Conservation (phyloP, 2,329 filamentous ascomycete genomes). For the Phialophora verrucosa region DNA sequence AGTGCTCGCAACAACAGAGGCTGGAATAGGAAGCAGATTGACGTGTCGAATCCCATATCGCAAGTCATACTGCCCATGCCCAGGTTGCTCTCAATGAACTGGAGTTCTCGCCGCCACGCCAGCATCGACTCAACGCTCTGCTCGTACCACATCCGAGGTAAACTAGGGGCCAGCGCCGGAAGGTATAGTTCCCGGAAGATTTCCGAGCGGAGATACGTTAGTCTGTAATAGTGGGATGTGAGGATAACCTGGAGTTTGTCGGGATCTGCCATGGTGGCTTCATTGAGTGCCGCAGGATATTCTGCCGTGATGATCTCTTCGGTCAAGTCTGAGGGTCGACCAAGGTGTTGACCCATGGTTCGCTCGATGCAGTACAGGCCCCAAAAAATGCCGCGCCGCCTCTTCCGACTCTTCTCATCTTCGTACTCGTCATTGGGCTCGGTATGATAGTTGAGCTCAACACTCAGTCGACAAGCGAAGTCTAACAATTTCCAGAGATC, state of each 20-base stretch:
- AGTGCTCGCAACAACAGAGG: slow-evolving; percentile 41
- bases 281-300: slow-evolving; percentile 42
- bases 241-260: slow-evolving; percentile 40
- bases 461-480: slow-evolving; percentile 42
- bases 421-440: slow-evolving; percentile 42
- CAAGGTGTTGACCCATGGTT: slow-evolving; percentile 48
- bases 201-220: slow-evolving; percentile 47
- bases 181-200: slow-evolving; percentile 44
- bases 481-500: slow-evolving; percentile 43
- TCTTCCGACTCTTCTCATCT: slow-evolving; percentile 36
- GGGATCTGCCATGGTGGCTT: slow-evolving; percentile 29
- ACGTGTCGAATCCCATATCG: slow-evolving; percentile 44
- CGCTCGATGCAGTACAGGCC: slow-evolving; percentile 47
- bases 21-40: slow-evolving; percentile 45
- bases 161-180: slow-evolving; percentile 39
- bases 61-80: slow-evolving; percentile 44
- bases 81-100: slow-evolving; percentile 31
- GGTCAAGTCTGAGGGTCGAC: slow-evolving; percentile 46
- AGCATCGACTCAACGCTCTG: slow-evolving; percentile 39
- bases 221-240: slow-evolving; percentile 46
- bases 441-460: slow-evolving; percentile 46
- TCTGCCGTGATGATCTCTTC: slow-evolving; percentile 48
- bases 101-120: slow-evolving; percentile 38
- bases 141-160: slow-evolving; percentile 41
- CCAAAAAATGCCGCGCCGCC: slow-evolving; percentile 45